Base-by-base conservation (phyloP, 352 stramenopile species). In the Peronospora tabacina region DNA sequence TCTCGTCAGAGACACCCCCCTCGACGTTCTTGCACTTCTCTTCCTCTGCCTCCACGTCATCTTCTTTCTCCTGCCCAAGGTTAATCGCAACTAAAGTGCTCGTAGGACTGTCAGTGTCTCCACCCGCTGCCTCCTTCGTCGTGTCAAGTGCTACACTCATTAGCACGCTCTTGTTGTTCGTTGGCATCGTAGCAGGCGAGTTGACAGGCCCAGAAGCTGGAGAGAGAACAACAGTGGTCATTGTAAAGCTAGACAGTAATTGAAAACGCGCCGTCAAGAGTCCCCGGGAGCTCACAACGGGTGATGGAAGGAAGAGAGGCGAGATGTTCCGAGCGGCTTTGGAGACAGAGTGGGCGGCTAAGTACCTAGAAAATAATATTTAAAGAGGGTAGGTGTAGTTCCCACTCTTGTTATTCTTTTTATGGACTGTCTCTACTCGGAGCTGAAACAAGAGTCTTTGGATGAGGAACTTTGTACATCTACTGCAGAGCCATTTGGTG, bases 211-310 rank as follows among this genome's bases (percentile, higher is more conserved):
- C 40, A 8, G 68, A 57, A 8, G 71, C 38, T 11, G 68, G 60
- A 36, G 74, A 67, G 19, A 83, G 51, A 24, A 82, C 63, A 17
- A 80, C 63, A 8, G 70, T 79, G 8, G 72, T 84, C 75, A 86
- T 84, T 12, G 13, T 33, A 2, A 11, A 28, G 8, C 7, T 38
- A 13, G 6, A 2, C 2, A 11, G 12, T 9, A 20, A 15, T 19
- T 1, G 30, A 3, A 30, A 29, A 33, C 3, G 40, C 19, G 24
- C 24, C 6, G 12, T 57, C 13, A 9, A 30, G 39, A 32, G 51
- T 35, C 28, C 28, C 50, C 15, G 13, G 35, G 48, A 29, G 41
- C 22, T 43, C 16, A 22, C 42, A 5, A 24, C 30, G n/a, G 22
- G 13, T 6, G 49, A 42, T 28, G 29, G 17, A 35, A n/a, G 17